These are phyloP conservation scores for Botrytis cinerea DNA, from an alignment of 2,329 filamentous ascomycete genomes.

Conservation along the genomic window DNA sequence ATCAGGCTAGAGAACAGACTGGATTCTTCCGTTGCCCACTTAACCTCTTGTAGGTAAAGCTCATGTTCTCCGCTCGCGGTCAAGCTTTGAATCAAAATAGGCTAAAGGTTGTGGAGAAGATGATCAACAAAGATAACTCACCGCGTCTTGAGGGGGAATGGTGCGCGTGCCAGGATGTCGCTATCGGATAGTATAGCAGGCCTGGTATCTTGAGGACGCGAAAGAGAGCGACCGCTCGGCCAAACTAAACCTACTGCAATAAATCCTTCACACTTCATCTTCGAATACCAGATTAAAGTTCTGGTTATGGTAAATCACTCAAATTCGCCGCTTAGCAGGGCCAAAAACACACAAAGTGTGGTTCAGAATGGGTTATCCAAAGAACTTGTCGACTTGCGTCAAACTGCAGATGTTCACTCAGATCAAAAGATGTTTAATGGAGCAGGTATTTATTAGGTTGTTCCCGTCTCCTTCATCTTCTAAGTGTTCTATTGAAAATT, in stretches of 20 bases:
- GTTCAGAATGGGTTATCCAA: no score
- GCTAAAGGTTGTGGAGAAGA: no score
- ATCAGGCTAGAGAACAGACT: background rate
- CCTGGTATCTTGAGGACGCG: accelerated
- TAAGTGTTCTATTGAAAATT: background rate
- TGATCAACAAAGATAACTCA: background rate
- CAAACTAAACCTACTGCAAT: background rate
- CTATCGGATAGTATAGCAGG: background rate
- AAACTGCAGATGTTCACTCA: background rate
- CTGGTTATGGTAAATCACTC: no score
- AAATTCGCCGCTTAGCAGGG: no score
- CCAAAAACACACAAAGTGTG: no score
- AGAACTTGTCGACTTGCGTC: no score
- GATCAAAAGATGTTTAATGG: no score
- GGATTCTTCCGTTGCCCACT: background rate
- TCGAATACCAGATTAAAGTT: no score
- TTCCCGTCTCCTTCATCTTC: background rate
- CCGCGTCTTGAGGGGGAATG: accelerated
- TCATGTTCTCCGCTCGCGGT: background rate
- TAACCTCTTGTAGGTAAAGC: background rate
- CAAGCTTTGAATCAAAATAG: background rate
- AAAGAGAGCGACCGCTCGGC: background rate
- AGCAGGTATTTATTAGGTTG: background rate
- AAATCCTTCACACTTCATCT: background rate
- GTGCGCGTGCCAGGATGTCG: background rate